These are phyloP conservation scores for Lagenidium sp. DNA, from an alignment of 352 stramenopile genomes.

Conservation along the genomic window DNA sequence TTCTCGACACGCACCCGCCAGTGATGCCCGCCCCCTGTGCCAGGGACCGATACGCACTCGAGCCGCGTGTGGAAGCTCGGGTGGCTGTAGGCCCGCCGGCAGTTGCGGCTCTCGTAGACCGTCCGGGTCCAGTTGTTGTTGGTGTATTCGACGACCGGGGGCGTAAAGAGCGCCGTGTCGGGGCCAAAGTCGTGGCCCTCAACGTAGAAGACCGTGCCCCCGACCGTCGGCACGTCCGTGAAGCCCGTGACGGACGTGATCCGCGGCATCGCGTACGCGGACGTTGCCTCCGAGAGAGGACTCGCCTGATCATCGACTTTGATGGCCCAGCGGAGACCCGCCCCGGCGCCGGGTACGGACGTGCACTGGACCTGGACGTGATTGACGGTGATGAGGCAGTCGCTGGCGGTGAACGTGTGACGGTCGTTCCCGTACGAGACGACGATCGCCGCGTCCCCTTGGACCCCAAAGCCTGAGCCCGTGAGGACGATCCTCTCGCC, in stretches of 20 bases:
- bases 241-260: slow-evolving; percentile 35
- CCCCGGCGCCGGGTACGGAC: slow-evolving; percentile 24
- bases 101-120: slow-evolving; percentile 31
- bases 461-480: slow-evolving; percentile 32
- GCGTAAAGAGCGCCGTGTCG: slow-evolving; percentile 27
- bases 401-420: slow-evolving; percentile 23
- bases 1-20: slow-evolving; percentile 37
- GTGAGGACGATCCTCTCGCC: slow-evolving; percentile 24
- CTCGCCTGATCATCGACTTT: slow-evolving; percentile 27
- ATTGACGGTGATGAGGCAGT: slow-evolving; percentile 32
- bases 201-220: slow-evolving; percentile 33
- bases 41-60: slow-evolving; percentile 37
- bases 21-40: slow-evolving; percentile 28
- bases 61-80: slow-evolving; percentile 28
- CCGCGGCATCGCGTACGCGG: slow-evolving; percentile 22
- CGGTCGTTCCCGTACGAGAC: slow-evolving; percentile 30
- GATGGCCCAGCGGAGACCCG: slow-evolving; percentile 25
- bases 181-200: slow-evolving; percentile 43
- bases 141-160: slow-evolving; percentile 46
- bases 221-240: slow-evolving; percentile 27
- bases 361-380: slow-evolving; percentile 29
- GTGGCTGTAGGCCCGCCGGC: slow-evolving; percentile 40
- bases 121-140: slow-evolving; percentile 13
- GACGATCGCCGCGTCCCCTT: slow-evolving; percentile 17
- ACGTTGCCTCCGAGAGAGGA: not conserved